These are phyloP conservation scores for Groenewaldozyma sp. DNA, from an alignment of 1,139 yeast species.

Conservation along the genomic window DNA sequence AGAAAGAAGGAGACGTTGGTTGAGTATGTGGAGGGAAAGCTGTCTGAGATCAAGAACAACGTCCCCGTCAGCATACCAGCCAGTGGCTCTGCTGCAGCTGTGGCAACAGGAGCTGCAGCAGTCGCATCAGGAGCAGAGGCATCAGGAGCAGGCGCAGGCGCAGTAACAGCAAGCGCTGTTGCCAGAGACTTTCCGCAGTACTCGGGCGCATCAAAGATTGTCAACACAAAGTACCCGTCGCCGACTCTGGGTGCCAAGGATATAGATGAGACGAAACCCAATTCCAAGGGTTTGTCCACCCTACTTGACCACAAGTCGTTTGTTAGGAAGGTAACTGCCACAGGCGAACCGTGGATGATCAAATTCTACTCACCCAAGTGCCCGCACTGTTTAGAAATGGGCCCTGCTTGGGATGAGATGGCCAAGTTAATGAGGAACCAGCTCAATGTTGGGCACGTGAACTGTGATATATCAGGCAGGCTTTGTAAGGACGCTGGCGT, in stretches of 20 bases:
- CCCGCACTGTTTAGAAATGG: slow-evolving; percentile 31
- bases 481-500: slow-evolving; percentile 29
- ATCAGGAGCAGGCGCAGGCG: neutral
- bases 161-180: slow-evolving; percentile 2
- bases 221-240: slow-evolving; percentile 14
- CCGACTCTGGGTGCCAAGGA: slow-evolving; percentile 8
- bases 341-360: slow-evolving; percentile 32
- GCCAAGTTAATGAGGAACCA: slow-evolving; percentile 26
- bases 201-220: slow-evolving; percentile 11
- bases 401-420: slow-evolving; percentile 31
- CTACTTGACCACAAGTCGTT: slow-evolving; percentile 17
- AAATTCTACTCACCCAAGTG: slow-evolving; percentile 34
- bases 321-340: slow-evolving; percentile 17
- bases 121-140: neutral
- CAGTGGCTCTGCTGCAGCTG: neutral
- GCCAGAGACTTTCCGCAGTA: slow-evolving; percentile 11
- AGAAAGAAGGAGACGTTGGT: slow-evolving; percentile 10
- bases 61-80: neutral
- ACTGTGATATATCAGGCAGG: slow-evolving; percentile 29
- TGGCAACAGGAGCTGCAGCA: neutral
- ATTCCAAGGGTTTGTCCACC: slow-evolving; percentile 20
- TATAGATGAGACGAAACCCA: slow-evolving; percentile 14
- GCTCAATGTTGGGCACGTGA: slow-evolving; percentile 34
- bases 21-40: slow-evolving; percentile 9
- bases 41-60: neutral